These are phyloP conservation scores for Volvox africanus DNA, from an alignment of 139 green algal genomes.

Conservation along the genomic window DNA sequence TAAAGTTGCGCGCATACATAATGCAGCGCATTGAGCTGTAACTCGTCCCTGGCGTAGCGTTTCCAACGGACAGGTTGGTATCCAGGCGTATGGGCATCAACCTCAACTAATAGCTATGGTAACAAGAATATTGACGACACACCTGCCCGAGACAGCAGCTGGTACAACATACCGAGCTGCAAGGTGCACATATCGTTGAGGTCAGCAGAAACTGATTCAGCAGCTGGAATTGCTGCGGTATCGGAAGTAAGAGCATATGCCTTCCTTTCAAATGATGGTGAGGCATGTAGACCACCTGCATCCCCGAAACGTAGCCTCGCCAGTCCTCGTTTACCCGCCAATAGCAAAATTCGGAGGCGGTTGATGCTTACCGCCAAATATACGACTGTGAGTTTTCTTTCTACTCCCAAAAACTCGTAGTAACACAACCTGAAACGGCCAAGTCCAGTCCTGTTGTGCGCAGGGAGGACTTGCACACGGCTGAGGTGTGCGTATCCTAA, in stretches of 20 bases:
- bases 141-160: constrained; percentile 37
- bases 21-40: constrained; percentile 39
- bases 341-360: background rate
- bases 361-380: background rate
- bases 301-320: background rate
- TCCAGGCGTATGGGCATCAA: no score
- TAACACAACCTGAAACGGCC: background rate
- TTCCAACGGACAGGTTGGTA: no score
- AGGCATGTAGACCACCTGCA: background rate
- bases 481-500: no score
- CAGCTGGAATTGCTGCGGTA: background rate
- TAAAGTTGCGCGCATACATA: constrained; percentile 26
- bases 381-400: background rate
- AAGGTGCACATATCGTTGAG: constrained; percentile 32
- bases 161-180: constrained; percentile 40
- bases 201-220: background rate
- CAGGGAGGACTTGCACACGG: no score
- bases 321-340: background rate
- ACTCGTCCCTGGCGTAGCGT: background rate
- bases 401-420: background rate
- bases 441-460: background rate
- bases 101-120: no score
- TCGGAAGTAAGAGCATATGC: background rate
- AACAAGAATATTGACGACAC: background rate
- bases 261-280: background rate